Evolutionary conservation across 2,329 filamentous ascomycete genomes (phyloP), one percentile per base, ranked within the genome.

Genomic region (Diaporthe velutina): DNA sequence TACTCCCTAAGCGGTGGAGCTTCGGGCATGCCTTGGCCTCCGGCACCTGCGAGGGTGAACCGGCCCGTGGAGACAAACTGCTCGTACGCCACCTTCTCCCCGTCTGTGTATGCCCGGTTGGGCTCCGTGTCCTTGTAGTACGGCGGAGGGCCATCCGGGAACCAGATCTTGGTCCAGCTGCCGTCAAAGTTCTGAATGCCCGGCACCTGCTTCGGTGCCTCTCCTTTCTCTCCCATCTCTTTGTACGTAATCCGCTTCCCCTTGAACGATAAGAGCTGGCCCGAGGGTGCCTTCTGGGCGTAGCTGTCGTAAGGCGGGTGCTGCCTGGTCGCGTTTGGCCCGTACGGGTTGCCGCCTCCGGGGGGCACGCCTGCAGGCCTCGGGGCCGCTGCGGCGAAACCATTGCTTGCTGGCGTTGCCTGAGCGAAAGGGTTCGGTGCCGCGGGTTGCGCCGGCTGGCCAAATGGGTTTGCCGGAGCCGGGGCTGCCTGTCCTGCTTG

Each of bases 1-100:
- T 92, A 96, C 80, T 96, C 95, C 76, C 91, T 88, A 83, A 92
- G 92, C 0, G 96, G 96, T 28, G 96, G 94, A 60, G 95, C 85
- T 78, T 93, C 88, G 0, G 96, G 96, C 85, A 98, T 93, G 9
- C 92, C 79, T 0, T 92, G 93, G 5, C 75, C 73, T 19, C 75
- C 75, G 4, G 54, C 28, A 57, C 60, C 61, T 35, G 73, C 75
- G 48, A 91, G 91, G 55, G 89, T 87, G 82, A 98, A 98, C 42
- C 82, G 83, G 0, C 94, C 94, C 28, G 90, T 90, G 77, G 90
- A 86, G 60, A 88, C 85, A 80, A 95, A 92, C 50, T 88, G 88
- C 2, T 91, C 88, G 76, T 76, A 71, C 12, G 79, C 78, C 0
- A 73, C 71, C 40, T 74, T 73, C 6, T 80, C 78, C 10, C 28